phyloP scores from a whole-genome alignment of 2,329 filamentous ascomycete genomes.

The Xylaria sp. region DNA sequence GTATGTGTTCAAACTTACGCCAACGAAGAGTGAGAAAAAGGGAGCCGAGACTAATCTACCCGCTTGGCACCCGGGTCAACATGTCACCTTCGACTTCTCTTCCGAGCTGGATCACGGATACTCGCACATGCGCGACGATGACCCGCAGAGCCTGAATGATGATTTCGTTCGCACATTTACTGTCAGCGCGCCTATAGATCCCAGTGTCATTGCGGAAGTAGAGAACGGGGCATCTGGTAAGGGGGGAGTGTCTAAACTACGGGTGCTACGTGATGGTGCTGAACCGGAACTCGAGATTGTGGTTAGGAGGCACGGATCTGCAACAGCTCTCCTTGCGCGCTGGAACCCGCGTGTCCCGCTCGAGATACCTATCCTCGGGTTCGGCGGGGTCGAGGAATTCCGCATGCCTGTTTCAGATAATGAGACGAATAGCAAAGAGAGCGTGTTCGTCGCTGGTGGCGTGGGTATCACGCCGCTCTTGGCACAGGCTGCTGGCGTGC shows the following conservation, averaged over 20 bases:
- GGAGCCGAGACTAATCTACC: conserved; percentile 38
- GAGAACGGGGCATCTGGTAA: not conserved
- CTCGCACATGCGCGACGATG: conserved; percentile 83
- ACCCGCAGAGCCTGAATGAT: conserved; percentile 83
- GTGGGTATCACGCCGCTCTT: conserved; percentile 86
- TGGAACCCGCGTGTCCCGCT: conserved; percentile 63
- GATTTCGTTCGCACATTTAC: conserved; percentile 88
- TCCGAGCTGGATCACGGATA: conserved; percentile 77
- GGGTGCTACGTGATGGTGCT: conserved; percentile 41
- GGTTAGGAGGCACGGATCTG: conserved; percentile 73
- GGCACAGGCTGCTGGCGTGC: conserved; percentile 66
- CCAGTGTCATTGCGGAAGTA: conserved; percentile 34
- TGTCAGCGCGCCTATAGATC: conserved; percentile 65
- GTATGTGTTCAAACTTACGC: conserved; percentile 62
- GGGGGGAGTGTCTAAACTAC: not conserved
- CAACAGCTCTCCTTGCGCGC: conserved; percentile 72
- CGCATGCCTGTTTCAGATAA: conserved; percentile 44
- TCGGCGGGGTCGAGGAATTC: conserved; percentile 70
- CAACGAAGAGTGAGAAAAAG: not conserved
- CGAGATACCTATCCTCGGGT: conserved; percentile 75
- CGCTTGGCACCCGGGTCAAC: conserved; percentile 75
- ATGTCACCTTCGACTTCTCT: conserved; percentile 79
- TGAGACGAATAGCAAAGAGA: conserved; percentile 49
- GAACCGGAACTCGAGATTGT: conserved; percentile 75
- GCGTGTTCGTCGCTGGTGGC: conserved; percentile 77